Evolutionary conservation across 805 yeast species (phyloP).

Genomic region (Zygoascus ofunaensis): DNA sequence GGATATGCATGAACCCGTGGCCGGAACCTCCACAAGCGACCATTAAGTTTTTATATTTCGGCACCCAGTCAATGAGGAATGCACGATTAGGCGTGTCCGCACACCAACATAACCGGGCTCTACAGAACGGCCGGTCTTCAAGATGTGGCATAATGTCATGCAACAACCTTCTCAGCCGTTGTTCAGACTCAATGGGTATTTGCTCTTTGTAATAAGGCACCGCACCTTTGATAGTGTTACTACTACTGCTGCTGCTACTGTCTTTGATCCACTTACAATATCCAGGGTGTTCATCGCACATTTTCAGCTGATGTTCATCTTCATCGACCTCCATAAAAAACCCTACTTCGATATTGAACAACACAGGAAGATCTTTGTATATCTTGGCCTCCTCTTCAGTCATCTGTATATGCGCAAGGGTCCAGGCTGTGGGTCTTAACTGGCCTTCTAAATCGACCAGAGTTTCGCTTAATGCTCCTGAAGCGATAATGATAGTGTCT

Average conservation of each 20-base stretch:
- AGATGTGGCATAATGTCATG: background rate
- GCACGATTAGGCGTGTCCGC: constrained; percentile 1
- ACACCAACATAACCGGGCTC: constrained; percentile 2
- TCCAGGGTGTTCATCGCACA: constrained; percentile 3
- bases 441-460: constrained; percentile 32
- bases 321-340: constrained; percentile 35
- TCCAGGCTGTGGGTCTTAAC: constrained; percentile 34
- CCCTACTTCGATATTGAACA: constrained; percentile 33
- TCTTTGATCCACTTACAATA: background rate
- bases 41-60: constrained; percentile 18
- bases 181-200: constrained; percentile 1
- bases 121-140: background rate
- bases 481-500: constrained; percentile 28
- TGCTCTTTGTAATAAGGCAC: background rate
- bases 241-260: too few relatives aligned
- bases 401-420: constrained; percentile 35
- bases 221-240: background rate
- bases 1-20: constrained; percentile 32
- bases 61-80: background rate
- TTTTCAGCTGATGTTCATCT: background rate
- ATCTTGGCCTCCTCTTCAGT: constrained; percentile 27
- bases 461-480: constrained; percentile 34
- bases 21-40: constrained; percentile 34
- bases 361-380: constrained; percentile 31
- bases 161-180: background rate